Conservation (phyloP, 176 grass and related monocot genomes). For the Oryza rufipogon region DNA sequence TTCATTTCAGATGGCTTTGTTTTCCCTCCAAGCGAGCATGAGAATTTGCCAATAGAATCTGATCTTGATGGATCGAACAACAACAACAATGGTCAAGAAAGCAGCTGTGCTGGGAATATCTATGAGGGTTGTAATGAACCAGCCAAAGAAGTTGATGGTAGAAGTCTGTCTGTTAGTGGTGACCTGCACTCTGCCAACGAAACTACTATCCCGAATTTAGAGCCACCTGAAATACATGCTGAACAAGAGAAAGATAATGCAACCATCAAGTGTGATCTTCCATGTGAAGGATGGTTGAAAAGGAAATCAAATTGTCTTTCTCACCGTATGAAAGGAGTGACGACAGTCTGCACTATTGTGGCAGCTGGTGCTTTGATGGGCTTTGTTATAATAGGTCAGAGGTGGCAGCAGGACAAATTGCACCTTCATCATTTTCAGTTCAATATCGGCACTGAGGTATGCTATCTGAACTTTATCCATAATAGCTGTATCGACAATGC, state of each 20-base stretch:
- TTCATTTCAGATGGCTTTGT: conserved; percentile 66
- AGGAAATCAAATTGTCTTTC: conserved; percentile 45
- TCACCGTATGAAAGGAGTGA: conserved; percentile 66
- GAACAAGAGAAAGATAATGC: conserved; percentile 30
- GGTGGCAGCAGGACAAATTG: conserved; percentile 74
- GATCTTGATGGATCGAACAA: conserved; percentile 37
- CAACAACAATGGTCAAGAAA: conserved; percentile 32
- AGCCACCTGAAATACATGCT: conserved; percentile 12
- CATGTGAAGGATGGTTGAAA: conserved; percentile 59
- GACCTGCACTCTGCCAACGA: conserved; percentile 12
- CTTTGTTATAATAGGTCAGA: conserved; percentile 69
- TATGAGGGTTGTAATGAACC: conserved; percentile 36
- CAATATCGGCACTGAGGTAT: conserved; percentile 62
- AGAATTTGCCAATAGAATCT: conserved; percentile 74
- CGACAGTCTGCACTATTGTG: conserved; percentile 77
- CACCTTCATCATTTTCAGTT: conserved; percentile 58
- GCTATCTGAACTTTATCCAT: conserved; percentile 5
- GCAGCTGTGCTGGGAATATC: conserved; percentile 31
- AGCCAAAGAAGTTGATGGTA: conserved; percentile 36
- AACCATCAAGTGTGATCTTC: conserved; percentile 30
- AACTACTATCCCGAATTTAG: conserved; percentile 23
- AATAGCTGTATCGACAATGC: background rate
- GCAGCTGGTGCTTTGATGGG: conserved; percentile 70
- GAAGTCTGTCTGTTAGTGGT: conserved; percentile 19
- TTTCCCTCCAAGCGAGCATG: conserved; percentile 87